Percentiles rank a stretch among this genome's conserved stretches.
phyloP scores from a whole-genome alignment of 2,329 filamentous ascomycete genomes.

The Stemphylium vesicarium region DNA sequence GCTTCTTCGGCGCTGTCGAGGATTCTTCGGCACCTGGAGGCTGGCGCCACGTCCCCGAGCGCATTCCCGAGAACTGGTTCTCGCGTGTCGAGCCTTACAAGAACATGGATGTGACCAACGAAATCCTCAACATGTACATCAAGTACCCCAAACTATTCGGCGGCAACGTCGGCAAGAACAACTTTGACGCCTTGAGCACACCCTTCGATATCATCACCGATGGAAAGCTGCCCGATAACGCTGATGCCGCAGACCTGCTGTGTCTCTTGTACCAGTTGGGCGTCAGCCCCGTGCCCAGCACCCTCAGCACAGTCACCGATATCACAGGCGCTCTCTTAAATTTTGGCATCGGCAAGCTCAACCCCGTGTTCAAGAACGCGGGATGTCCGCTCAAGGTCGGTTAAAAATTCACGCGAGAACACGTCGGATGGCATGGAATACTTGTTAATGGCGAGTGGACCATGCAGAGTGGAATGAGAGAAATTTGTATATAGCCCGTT shows the following conservation, averaged over 20 bases:
- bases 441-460: too few species aligned
- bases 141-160: slow-evolving; percentile 54
- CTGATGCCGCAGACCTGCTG: slow-evolving; percentile 33
- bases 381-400: slow-evolving; percentile 50
- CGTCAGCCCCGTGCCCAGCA: slow-evolving; percentile 46
- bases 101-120: slow-evolving; percentile 42
- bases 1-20: slow-evolving; percentile 52
- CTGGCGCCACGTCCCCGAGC: slow-evolving; percentile 48
- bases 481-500: too few species aligned
- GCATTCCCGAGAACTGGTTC: slow-evolving; percentile 53
- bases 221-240: slow-evolving; percentile 42
- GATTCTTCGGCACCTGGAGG: slow-evolving; percentile 43
- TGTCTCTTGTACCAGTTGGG: slow-evolving; percentile 56
- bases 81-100: slow-evolving; percentile 44
- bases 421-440: too few species aligned
- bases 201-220: slow-evolving; percentile 49
- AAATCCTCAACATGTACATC: slow-evolving; percentile 53
- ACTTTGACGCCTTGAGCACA: slow-evolving; percentile 47
- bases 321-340: slow-evolving; percentile 20
- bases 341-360: slow-evolving; percentile 27
- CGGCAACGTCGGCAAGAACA: slow-evolving; percentile 49
- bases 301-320: slow-evolving; percentile 19
- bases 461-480: too few species aligned
- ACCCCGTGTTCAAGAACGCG: slow-evolving; percentile 31
- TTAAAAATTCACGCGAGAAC: background rate